Conservation (phyloP, 805 yeast species). For the Barnettozyma sp. region DNA sequence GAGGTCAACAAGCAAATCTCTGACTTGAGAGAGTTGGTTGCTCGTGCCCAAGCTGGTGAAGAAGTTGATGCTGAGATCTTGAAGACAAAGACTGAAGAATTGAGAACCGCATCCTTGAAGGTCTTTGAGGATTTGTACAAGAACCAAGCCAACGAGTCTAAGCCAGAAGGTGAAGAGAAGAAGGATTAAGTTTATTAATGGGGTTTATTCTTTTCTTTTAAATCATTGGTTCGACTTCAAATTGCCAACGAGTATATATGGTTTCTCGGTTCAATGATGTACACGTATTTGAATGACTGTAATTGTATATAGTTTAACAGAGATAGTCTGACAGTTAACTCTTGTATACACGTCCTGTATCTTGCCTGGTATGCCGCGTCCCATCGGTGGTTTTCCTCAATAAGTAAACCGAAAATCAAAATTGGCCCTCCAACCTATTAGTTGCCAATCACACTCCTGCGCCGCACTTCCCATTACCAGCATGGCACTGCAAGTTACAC, state of each 20-base stretch:
- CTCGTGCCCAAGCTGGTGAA: constrained; percentile 63
- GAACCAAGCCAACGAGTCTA: constrained; percentile 21
- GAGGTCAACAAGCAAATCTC: constrained; percentile 35
- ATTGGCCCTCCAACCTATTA: no score
- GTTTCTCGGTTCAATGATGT: no score
- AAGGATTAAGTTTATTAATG: constrained; percentile 7
- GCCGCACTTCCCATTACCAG: no score
- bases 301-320: constrained; percentile 9
- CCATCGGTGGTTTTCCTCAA: no score
- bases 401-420: no score
- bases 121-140: constrained; percentile 49
- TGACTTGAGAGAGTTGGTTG: constrained; percentile 63
- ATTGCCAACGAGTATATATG: no score
- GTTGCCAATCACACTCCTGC: no score
- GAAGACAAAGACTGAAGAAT: constrained; percentile 75
- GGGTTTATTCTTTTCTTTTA: no score
- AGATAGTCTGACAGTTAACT: background rate
- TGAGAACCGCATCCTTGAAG: constrained; percentile 71
- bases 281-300: constrained; percentile 1
- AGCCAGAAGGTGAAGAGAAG: constrained; percentile 25
- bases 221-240: no score
- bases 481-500: constrained; percentile 33
- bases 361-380: background rate
- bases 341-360: background rate
- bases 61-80: constrained; percentile 52